Evolutionary conservation across 495 filamentous ascomycete genomes (phyloP).

Genomic region (Trichoderma parareesei): DNA sequence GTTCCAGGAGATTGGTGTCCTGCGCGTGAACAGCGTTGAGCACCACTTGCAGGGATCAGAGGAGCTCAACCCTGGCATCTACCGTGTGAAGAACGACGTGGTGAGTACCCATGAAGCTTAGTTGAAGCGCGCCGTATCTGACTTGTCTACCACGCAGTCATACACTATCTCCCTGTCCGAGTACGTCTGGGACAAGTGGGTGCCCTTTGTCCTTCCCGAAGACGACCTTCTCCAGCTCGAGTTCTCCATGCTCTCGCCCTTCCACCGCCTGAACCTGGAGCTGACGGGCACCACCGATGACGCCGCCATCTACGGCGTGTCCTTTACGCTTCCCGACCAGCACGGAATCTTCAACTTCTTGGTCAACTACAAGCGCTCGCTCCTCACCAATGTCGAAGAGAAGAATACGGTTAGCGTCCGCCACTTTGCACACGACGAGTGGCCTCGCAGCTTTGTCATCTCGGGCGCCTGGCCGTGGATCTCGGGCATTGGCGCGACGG

Average conservation of each 20-base stretch:
- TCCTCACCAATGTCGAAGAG: constrained; percentile 82
- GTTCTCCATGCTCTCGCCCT: constrained; percentile 97
- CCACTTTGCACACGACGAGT: constrained; percentile 96
- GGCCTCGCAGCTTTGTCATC: constrained; percentile 83
- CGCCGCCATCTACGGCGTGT: constrained; percentile 62
- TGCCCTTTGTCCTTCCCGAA: constrained; percentile 61
- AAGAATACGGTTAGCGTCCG: constrained; percentile 90
- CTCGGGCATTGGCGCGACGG: constrained; percentile 72
- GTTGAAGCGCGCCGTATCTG: constrained; percentile 9
- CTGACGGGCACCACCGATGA: constrained; percentile 45
- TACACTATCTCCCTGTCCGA: constrained; percentile 87
- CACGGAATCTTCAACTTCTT: constrained; percentile 97
- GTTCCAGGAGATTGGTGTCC: constrained; percentile 86
- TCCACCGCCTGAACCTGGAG: constrained; percentile 78
- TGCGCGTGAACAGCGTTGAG: constrained; percentile 74
- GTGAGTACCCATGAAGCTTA: constrained; percentile 46
- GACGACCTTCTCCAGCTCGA: constrained; percentile 80
- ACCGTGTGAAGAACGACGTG: constrained; percentile 94
- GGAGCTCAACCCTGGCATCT: constrained; percentile 73
- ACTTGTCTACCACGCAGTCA: constrained; percentile 41
- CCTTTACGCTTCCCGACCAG: constrained; percentile 83
- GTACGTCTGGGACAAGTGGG: constrained; percentile 59
- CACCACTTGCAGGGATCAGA: constrained; percentile 61
- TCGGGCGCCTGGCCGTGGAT: constrained; percentile 95
- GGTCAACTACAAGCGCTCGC: constrained; percentile 92